A percentile compares a stretch with the other conserved stretches of the same genome.
phyloP scores from a whole-genome alignment of 2,329 filamentous ascomycete genomes.

The Aspergillus sp. region DNA sequence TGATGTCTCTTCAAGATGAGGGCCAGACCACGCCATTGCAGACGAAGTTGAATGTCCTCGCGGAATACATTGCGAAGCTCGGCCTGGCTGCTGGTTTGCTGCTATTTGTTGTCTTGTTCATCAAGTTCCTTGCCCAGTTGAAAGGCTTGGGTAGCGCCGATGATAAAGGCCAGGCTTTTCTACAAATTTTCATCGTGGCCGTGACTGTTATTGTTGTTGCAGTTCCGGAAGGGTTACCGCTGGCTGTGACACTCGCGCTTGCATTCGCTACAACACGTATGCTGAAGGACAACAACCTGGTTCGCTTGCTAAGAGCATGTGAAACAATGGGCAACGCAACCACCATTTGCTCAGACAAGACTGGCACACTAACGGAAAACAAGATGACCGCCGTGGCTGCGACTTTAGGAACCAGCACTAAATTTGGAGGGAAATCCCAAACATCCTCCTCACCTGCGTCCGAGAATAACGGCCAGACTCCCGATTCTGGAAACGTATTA shows the following conservation, averaged over 20 bases:
- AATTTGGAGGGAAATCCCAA: conserved; percentile 44
- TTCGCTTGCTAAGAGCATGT: conserved; percentile 59
- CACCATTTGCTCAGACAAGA: conserved; percentile 66
- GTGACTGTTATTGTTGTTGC: conserved; percentile 62
- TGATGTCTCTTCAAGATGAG: conserved; percentile 76
- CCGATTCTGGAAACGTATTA: conserved; percentile 44
- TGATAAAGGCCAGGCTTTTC: conserved; percentile 58
- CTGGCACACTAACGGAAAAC: conserved; percentile 64
- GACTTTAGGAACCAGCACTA: conserved; percentile 50
- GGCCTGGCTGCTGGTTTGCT: conserved; percentile 70
- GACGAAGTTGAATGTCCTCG: conserved; percentile 72
- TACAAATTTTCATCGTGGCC: conserved; percentile 59
- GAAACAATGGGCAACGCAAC: conserved; percentile 67
- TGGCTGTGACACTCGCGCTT: conserved; percentile 62
- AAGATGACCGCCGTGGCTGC: conserved; percentile 63
- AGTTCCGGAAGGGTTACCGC: conserved; percentile 60
- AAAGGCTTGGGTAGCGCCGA: conserved; percentile 49
- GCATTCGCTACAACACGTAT: conserved; percentile 64
- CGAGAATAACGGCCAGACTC: conserved; percentile 23
- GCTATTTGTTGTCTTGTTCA: conserved; percentile 76
- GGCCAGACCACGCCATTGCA: conserved; percentile 77
- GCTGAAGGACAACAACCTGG: conserved; percentile 63
- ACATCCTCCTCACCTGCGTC: conserved; percentile 25
- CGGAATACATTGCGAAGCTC: conserved; percentile 77
- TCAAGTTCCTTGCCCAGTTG: conserved; percentile 70